Evolutionary conservation across 768 basidiomycete species (phyloP).

Genomic region (Hirschioporus abietinus): DNA sequence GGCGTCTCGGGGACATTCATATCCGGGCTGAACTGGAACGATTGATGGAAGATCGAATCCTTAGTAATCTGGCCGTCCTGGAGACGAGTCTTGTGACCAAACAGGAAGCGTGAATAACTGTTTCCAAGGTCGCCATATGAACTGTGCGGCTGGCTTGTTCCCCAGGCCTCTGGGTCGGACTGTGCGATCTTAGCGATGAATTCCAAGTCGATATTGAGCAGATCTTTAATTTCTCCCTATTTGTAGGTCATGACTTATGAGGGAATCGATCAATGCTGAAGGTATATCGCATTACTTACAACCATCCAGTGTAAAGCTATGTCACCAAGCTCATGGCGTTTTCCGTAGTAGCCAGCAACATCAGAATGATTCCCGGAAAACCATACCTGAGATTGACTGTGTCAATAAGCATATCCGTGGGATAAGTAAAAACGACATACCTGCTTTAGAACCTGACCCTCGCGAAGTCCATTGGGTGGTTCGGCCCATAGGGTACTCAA

Average conservation of each 20-base stretch:
- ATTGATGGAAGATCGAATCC: not conserved
- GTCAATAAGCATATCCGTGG: not conserved
- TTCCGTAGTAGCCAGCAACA: slow-evolving; percentile 14
- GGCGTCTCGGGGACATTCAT: not conserved
- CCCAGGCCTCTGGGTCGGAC: not conserved
- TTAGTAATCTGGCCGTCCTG: not conserved
- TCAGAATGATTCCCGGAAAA: slow-evolving; percentile 22
- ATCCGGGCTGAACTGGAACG: not conserved
- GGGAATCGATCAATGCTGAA: no score
- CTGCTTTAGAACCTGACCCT: slow-evolving; percentile 14
- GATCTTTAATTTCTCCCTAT: not conserved
- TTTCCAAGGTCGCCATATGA: not conserved
- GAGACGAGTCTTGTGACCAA: not conserved
- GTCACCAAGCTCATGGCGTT: slow-evolving; percentile 14
- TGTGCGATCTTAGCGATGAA: not conserved
- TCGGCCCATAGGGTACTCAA: slow-evolving; percentile 17
- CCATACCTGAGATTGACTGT: slow-evolving; percentile 20
- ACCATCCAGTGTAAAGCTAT: slow-evolving; percentile 21
- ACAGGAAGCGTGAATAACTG: not conserved
- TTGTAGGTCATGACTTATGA: no score
- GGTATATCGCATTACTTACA: no score
- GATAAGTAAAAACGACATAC: slow-evolving; percentile 5
- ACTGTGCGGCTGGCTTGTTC: not conserved
- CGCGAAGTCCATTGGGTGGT: slow-evolving; percentile 5
- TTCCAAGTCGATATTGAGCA: not conserved